Percentiles rank a stretch among this genome's conserved stretches.
These are phyloP conservation scores for Brachypodium distachyon DNA, from an alignment of 202 grass and related monocot species.

Conservation along the genomic window DNA sequence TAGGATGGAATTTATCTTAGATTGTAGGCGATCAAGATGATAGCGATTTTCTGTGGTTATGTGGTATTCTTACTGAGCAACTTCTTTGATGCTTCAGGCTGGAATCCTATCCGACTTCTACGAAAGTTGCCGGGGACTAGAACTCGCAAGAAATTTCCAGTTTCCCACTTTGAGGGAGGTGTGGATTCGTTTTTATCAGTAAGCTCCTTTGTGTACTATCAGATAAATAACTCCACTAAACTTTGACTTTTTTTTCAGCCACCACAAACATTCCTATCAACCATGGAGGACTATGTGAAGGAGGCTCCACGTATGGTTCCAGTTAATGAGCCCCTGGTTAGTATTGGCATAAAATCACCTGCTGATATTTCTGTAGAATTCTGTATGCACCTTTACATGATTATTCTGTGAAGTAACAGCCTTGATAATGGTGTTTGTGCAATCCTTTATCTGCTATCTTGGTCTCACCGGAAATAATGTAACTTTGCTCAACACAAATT, in stretches of 20 bases:
- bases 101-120: constrained; percentile 92
- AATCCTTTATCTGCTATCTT: background rate
- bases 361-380: background rate
- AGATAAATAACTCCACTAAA: constrained; percentile 13
- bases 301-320: constrained; percentile 83
- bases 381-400: background rate
- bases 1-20: background rate
- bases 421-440: background rate
- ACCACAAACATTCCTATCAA: constrained; percentile 83
- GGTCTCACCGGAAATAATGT: background rate
- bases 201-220: constrained; percentile 12
- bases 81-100: constrained; percentile 58
- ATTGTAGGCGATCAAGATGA: background rate
- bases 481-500: background rate
- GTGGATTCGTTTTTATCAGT: background rate
- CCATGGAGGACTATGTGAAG: constrained; percentile 96
- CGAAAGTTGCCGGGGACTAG: constrained; percentile 73
- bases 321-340: constrained; percentile 69
- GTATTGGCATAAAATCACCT: background rate
- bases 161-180: constrained; percentile 97
- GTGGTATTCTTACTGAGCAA: constrained; percentile 13
- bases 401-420: background rate
- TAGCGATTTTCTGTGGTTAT: background rate
- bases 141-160: constrained; percentile 96
- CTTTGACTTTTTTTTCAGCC: constrained; percentile 44